Conservation (phyloP, 2,329 filamentous ascomycete genomes). For the Ploettnerulaceae sp. region DNA sequence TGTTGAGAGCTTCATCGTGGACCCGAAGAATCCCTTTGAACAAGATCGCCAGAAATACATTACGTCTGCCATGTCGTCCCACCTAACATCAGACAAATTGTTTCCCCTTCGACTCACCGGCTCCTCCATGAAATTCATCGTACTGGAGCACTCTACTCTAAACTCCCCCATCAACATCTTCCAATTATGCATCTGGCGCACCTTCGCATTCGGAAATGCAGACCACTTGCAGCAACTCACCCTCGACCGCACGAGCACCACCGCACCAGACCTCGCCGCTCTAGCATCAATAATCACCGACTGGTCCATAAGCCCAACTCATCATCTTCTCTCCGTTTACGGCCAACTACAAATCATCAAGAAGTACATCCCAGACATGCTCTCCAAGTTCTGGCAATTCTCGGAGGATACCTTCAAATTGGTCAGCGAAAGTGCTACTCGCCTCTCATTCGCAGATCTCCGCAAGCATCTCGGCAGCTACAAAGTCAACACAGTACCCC, state of each 20-base stretch:
- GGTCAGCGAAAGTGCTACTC: not conserved
- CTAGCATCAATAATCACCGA: not conserved
- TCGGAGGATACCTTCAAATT: not conserved
- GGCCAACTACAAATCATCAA: constrained; percentile 11
- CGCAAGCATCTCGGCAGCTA: constrained; percentile 2
- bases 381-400: constrained; percentile 8
- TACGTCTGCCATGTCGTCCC: not conserved
- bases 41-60: too few species aligned
- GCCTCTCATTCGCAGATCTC: constrained; percentile 2
- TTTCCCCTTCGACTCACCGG: constrained; percentile 14
- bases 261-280: not conserved
- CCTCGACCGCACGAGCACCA: not conserved
- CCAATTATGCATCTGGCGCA: constrained; percentile 11
- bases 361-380: constrained; percentile 5
- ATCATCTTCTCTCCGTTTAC: constrained; percentile 7
- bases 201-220: constrained; percentile 10
- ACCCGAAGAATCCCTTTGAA: too few species aligned
- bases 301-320: not conserved
- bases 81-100: constrained; percentile 7
- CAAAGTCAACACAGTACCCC: constrained; percentile 2
- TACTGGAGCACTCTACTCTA: not conserved
- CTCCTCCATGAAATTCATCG: constrained; percentile 9
- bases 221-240: not conserved
- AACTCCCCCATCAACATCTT: constrained; percentile 2
- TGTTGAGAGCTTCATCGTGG: too few species aligned